Evolutionary conservation across 2,329 filamentous ascomycete genomes (phyloP).

Genomic region (Neofusicoccum parvum): DNA sequence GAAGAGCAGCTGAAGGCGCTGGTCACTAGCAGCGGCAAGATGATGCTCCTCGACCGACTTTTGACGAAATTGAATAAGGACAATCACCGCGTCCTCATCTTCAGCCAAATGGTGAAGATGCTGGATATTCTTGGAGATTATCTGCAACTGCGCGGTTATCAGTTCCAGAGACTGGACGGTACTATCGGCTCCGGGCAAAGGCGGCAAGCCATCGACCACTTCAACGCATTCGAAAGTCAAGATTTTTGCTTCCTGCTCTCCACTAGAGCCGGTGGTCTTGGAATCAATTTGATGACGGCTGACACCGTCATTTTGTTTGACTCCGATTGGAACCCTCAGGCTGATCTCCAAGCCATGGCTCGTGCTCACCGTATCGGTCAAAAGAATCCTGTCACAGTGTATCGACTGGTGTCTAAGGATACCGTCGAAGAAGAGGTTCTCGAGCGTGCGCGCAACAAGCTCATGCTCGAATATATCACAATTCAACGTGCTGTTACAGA

Average conservation of each 20-base stretch:
- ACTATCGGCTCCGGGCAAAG: constrained; percentile 87
- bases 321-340: constrained; percentile 98
- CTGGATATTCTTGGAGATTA: constrained; percentile 95
- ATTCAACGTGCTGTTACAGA: constrained; percentile 97
- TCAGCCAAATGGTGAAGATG: constrained; percentile 99
- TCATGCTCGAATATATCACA: constrained; percentile 94
- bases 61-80: constrained; percentile 91
- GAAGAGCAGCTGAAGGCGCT: constrained; percentile 91
- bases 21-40: constrained; percentile 97
- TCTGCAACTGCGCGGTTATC: constrained; percentile 86
- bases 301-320: constrained; percentile 98
- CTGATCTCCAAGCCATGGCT: constrained; percentile 97
- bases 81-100: constrained; percentile 93
- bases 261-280: constrained; percentile 92
- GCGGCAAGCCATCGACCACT: constrained; percentile 95
- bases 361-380: constrained; percentile 97
- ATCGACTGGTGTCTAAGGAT: constrained; percentile 94
- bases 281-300: constrained; percentile 98
- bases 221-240: constrained; percentile 93
- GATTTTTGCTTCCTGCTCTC: constrained; percentile 97
- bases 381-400: constrained; percentile 93
- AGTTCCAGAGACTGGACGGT: constrained; percentile 92
- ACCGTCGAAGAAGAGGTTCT: constrained; percentile 98
- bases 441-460: constrained; percentile 94
- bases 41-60: constrained; percentile 98